Base-by-base conservation (phyloP, 1,139 yeast species). In the Hansenula anomala region DNA sequence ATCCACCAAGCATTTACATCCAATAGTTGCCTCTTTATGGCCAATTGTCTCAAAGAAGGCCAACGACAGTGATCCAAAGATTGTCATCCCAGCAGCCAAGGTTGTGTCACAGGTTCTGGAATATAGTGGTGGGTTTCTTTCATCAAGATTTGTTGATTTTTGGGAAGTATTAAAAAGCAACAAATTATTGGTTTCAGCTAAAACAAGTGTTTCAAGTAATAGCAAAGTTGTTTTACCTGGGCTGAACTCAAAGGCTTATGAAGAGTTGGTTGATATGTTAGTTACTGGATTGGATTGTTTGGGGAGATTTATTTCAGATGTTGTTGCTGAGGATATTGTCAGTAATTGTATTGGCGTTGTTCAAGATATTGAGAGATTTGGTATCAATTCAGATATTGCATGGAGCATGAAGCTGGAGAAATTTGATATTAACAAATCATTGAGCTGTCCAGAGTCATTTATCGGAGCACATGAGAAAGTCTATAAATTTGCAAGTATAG, bases 1-100 rank as follows among this genome's bases (percentile, higher is more conserved):
- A 0, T 75, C 81, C 44, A 69, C 73, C 40, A 64, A 70, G 12
- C 67, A 75, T 34, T 64, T 85, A 30, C 61, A 85, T 35, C 96
- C 96, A 0, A 59, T 80, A 2, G 67, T 85, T 3, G 82, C 94
- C 1, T 67, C 73, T 4, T 61, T 76, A 15, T 92, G 97, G 97
- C 81, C 84, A 4, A 59, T 67, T 7, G 59, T 75, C 1, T 61
- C 69, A 0, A 66, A 63, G 20, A 58, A 64, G 10, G 57, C 75
- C 0, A 44, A 66, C n/a, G 54, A 54, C n/a, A 43, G 51, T 1
- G 76, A 73, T 46, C 54, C 59, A 13, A 59, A 67, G 29, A 46
- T 71, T 7, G 59, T 61, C 2, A 55, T 56, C 4, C 48, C 58
- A n/a, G 62, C 72, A 0, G 46, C 66, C 20, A 56, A 56, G 6